Percentiles rank a stretch among this genome's conserved stretches.
Evolutionary conservation across 495 filamentous ascomycete species (phyloP).

Genomic region (Lasiosphaeria miniovina): DNA sequence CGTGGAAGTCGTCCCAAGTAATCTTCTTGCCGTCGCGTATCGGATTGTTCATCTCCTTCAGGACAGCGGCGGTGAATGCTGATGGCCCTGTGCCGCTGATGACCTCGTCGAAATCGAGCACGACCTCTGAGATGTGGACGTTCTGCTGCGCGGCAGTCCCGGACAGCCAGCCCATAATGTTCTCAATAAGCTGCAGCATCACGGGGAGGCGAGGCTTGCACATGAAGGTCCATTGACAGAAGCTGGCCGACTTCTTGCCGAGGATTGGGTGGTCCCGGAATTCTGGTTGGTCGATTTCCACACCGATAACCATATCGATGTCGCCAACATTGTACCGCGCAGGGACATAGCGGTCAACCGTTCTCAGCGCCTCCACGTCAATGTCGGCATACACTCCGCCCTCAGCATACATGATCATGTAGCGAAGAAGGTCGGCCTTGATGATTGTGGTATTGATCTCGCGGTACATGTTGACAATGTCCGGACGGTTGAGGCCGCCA

Average conservation of each 20-base stretch:
- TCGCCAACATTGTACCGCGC: slow-evolving; percentile 40
- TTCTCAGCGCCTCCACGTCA: slow-evolving; percentile 50
- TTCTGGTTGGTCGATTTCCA: slow-evolving; percentile 61
- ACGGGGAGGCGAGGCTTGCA: slow-evolving; percentile 55
- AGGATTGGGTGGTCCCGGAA: slow-evolving; percentile 58
- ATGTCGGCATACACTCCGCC: slow-evolving; percentile 57
- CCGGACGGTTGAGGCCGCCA: slow-evolving; percentile 50
- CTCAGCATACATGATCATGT: slow-evolving; percentile 53
- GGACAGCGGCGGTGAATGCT: slow-evolving; percentile 56
- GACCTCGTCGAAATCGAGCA: slow-evolving; percentile 61
- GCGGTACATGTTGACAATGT: slow-evolving; percentile 55
- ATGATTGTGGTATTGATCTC: slow-evolving; percentile 56
- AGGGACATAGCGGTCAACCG: slow-evolving; percentile 48
- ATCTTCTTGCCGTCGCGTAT: slow-evolving; percentile 20
- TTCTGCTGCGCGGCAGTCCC: slow-evolving; percentile 47
- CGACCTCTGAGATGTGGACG: slow-evolving; percentile 47
- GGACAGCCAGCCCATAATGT: slow-evolving; percentile 55
- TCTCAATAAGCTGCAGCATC: slow-evolving; percentile 56
- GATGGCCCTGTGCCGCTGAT: slow-evolving; percentile 62
- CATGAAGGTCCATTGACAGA: slow-evolving; percentile 67
- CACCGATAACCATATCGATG: slow-evolving; percentile 58
- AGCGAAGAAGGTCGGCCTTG: slow-evolving; percentile 55
- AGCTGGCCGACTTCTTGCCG: slow-evolving; percentile 55
- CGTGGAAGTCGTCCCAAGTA: slow-evolving; percentile 55
- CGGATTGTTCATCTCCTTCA: slow-evolving; percentile 42